A percentile compares a stretch with the other conserved stretches of the same genome.
Conservation (phyloP, 1,139 yeast genomes). For the Blastobotrys ciferrii region DNA sequence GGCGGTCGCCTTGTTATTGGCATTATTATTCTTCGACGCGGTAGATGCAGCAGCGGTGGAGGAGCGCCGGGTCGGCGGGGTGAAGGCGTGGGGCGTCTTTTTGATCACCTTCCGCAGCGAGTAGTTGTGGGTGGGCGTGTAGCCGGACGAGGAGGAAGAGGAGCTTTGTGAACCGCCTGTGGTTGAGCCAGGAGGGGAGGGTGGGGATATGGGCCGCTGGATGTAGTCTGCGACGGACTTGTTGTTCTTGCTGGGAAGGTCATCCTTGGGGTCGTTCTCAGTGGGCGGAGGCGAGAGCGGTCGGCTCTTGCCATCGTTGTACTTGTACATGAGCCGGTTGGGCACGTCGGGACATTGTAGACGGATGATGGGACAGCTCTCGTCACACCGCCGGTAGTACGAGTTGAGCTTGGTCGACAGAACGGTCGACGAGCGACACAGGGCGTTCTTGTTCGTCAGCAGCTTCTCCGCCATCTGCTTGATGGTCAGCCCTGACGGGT, state of each 20-base stretch:
- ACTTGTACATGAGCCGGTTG: slow-evolving; percentile 31
- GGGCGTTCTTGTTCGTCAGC: slow-evolving; percentile 17
- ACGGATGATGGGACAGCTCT: slow-evolving; percentile 31
- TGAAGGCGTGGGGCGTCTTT: slow-evolving; percentile 30
- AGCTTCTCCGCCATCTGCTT: slow-evolving; percentile 32
- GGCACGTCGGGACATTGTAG: slow-evolving; percentile 30
- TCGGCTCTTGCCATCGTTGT: slow-evolving; percentile 20
- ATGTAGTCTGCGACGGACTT: background rate
- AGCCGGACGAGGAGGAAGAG: slow-evolving; percentile 20
- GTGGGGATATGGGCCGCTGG: slow-evolving; percentile 6
- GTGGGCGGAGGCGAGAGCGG: slow-evolving; percentile 21
- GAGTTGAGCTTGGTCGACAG: slow-evolving; percentile 37
- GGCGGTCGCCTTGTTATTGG: background rate
- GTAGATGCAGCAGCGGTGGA: slow-evolving; percentile 12
- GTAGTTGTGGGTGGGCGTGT: slow-evolving; percentile 19
- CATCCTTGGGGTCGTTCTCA: slow-evolving; percentile 9
- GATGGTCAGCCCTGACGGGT: slow-evolving; percentile 34
- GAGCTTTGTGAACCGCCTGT: slow-evolving; percentile 2
- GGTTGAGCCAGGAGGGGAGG: slow-evolving; percentile 5
- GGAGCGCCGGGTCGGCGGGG: slow-evolving; percentile 24
- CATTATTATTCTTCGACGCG: slow-evolving; percentile 7
- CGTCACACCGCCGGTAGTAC: slow-evolving; percentile 33
- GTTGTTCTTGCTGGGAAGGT: background rate
- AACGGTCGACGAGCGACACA: slow-evolving; percentile 34
- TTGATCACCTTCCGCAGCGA: slow-evolving; percentile 27